Conservation (phyloP, 2,329 filamentous ascomycete genomes). For the Paraphaeosphaeria minitans region DNA sequence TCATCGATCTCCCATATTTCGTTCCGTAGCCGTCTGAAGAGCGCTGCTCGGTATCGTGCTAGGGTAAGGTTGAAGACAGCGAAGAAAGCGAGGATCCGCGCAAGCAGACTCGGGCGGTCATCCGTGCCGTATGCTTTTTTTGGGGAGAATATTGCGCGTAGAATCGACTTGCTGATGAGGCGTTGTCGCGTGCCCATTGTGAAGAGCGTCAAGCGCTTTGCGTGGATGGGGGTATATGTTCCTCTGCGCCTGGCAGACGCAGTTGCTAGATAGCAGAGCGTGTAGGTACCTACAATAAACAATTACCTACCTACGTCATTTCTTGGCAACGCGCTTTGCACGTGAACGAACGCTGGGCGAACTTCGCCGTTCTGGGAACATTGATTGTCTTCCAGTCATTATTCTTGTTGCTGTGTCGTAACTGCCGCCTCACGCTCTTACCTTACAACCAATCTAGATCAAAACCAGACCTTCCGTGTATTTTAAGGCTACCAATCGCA, state of each 20-base stretch:
- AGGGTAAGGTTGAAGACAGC: conserved; percentile 58
- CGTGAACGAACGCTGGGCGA: background rate
- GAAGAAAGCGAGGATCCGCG: conserved; percentile 60
- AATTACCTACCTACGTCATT: conserved; percentile 11
- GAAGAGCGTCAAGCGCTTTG: conserved; percentile 5
- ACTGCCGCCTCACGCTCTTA: background rate
- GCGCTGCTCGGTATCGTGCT: conserved; percentile 51
- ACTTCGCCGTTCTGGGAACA: background rate
- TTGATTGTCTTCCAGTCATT: background rate
- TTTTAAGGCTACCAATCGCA: background rate
- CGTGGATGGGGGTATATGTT: conserved; percentile 4
- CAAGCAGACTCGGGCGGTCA: conserved; percentile 42
- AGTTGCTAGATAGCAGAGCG: background rate
- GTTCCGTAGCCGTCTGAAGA: conserved; percentile 59
- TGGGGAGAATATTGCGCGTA: conserved; percentile 42
- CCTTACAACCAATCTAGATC: background rate
- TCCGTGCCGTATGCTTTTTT: conserved; percentile 25
- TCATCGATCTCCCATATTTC: conserved; percentile 61
- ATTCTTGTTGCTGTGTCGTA: background rate
- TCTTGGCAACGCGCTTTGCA: background rate
- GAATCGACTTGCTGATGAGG: conserved; percentile 45
- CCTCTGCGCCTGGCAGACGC: background rate
- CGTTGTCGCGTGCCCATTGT: conserved; percentile 45
- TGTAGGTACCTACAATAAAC: background rate
- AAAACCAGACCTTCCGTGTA: too few species aligned